phyloP scores from a whole-genome alignment of 225 moss, liverwort and hornwort species.

The Pleurozium schreberi region DNA sequence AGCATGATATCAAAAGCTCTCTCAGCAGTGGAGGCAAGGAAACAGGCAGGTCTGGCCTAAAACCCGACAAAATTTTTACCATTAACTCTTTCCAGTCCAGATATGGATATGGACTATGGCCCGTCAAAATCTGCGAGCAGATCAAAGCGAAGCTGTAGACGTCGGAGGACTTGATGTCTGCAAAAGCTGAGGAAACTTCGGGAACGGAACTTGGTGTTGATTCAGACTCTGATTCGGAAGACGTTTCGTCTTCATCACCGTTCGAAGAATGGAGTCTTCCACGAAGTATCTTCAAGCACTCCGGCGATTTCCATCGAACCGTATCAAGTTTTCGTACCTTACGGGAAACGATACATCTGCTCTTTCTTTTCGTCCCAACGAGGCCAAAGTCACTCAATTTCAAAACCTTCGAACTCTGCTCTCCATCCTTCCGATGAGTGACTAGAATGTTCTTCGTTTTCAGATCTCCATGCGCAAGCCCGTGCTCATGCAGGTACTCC shows the following conservation, averaged over 20 bases:
- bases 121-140: background rate
- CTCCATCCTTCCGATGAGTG: background rate
- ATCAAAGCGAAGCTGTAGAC: constrained; percentile 13
- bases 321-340: background rate
- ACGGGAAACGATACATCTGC: background rate
- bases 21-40: background rate
- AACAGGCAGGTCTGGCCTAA: background rate
- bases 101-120: background rate
- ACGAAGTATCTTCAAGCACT: background rate
- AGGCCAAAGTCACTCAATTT: constrained; percentile 10
- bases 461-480: constrained; percentile 6
- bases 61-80: background rate
- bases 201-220: background rate
- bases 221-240: background rate
- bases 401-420: background rate
- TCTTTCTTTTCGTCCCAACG: background rate
- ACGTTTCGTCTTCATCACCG: background rate
- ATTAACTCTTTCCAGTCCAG: background rate
- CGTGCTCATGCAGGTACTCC: background rate
- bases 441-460: constrained; percentile 10
- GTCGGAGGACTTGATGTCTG: background rate
- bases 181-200: background rate
- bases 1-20: background rate
- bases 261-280: background rate
- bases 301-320: constrained; percentile 15